A percentile compares a stretch with the other conserved stretches of the same genome.
Evolutionary conservation across 1,284 basidiomycete genomes (phyloP).

Genomic region (Caloboletus firmus): DNA sequence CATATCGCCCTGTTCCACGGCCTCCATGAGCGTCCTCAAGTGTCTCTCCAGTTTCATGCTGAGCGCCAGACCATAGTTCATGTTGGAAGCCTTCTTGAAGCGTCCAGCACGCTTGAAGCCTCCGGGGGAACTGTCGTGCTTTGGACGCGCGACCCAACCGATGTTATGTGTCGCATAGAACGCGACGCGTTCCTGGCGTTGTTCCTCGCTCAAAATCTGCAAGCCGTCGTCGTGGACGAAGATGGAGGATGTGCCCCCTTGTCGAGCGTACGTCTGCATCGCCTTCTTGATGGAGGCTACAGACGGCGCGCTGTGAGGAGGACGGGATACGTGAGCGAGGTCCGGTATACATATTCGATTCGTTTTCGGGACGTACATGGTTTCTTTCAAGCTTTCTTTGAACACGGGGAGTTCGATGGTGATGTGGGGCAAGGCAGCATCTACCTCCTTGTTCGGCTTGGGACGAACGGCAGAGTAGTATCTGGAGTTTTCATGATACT

Average conservation of each 20-base stretch:
- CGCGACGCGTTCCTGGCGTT: slow-evolving; percentile 62
- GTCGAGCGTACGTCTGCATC: slow-evolving; percentile 83
- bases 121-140: slow-evolving; percentile 46
- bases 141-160: slow-evolving; percentile 81
- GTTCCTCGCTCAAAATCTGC: slow-evolving; percentile 59
- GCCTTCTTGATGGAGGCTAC: slow-evolving; percentile 80
- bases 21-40: slow-evolving; percentile 52
- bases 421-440: slow-evolving; percentile 65
- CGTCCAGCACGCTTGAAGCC: slow-evolving; percentile 81
- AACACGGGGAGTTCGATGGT: slow-evolving; percentile 81
- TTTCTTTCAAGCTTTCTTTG: slow-evolving; percentile 69
- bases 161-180: slow-evolving; percentile 83
- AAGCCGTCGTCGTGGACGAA: slow-evolving; percentile 79
- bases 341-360: background rate
- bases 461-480: slow-evolving; percentile 68
- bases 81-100: slow-evolving; percentile 89
- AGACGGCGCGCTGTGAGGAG: slow-evolving; percentile 58
- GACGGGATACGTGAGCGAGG: slow-evolving; percentile 34
- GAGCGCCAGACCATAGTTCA: slow-evolving; percentile 80
- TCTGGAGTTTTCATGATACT: slow-evolving; percentile 71
- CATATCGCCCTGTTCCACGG: slow-evolving; percentile 34
- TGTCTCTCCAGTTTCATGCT: slow-evolving; percentile 79
- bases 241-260: slow-evolving; percentile 76
- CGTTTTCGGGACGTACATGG: slow-evolving; percentile 56
- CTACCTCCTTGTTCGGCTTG: slow-evolving; percentile 57